phyloP scores from a whole-genome alignment of 305 asterid species.

The Stenogyne calaminthoides region DNA sequence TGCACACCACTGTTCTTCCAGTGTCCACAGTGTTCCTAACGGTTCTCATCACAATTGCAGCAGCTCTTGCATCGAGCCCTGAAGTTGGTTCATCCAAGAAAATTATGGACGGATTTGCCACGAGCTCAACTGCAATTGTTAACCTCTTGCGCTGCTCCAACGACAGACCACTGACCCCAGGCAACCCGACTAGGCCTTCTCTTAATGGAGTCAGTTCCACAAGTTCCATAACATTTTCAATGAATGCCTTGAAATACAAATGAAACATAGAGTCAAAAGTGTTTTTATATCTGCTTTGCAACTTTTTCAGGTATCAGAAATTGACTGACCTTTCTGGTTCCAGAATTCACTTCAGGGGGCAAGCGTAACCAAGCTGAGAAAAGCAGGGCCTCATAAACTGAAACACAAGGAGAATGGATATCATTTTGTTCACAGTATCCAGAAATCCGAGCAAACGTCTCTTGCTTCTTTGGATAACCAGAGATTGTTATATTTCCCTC shows the following conservation, averaged over 20 bases:
- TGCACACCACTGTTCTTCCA: conserved; percentile 44
- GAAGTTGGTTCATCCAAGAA: conserved; percentile 52
- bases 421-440: conserved; percentile 53
- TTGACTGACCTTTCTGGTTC: conserved; percentile 33
- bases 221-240: conserved; percentile 49
- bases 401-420: conserved; percentile 42
- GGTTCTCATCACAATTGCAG: conserved; percentile 50
- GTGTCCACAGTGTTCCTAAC: conserved; percentile 43
- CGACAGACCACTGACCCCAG: conserved; percentile 47
- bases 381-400: conserved; percentile 42
- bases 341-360: conserved; percentile 36
- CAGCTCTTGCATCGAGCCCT: conserved; percentile 50
- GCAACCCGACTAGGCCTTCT: conserved; percentile 45
- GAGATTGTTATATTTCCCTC: conserved; percentile 44
- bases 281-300: background rate
- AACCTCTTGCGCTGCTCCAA: conserved; percentile 53
- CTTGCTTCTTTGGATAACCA: conserved; percentile 50
- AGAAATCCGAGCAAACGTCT: conserved; percentile 44
- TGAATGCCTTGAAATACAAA: conserved; percentile 30
- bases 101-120: conserved; percentile 46
- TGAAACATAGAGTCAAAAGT: background rate
- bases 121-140: conserved; percentile 52
- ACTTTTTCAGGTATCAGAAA: background rate
- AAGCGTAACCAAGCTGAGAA: conserved; percentile 52
- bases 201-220: conserved; percentile 44